A percentile compares a stretch with the other conserved stretches of the same genome.
phyloP scores from a whole-genome alignment of 192 early-diverging fungal species.

The Coemansia sp. region DNA sequence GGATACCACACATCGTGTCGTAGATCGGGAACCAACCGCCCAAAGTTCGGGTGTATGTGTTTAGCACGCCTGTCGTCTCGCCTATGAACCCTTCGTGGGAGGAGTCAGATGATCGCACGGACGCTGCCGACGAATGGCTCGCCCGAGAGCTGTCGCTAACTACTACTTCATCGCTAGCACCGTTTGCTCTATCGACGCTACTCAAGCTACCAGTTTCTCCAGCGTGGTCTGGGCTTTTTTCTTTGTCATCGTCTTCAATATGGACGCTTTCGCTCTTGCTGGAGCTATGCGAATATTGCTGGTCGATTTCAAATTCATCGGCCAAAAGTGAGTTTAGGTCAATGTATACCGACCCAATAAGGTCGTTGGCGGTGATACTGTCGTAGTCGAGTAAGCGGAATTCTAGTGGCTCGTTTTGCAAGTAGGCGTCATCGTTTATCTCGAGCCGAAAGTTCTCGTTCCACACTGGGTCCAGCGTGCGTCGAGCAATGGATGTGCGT shows the following conservation, averaged over 20 bases:
- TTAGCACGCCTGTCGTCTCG: slow-evolving; percentile 20
- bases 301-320: slow-evolving; percentile 58
- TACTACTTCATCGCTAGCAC: background rate
- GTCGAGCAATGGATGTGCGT: slow-evolving; percentile 65
- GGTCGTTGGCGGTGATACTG: slow-evolving; percentile 73
- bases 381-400: slow-evolving; percentile 78
- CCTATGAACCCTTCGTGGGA: slow-evolving; percentile 22
- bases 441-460: slow-evolving; percentile 83
- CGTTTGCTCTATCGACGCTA: background rate
- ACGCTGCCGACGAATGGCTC: background rate
- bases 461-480: slow-evolving; percentile 82
- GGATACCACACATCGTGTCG: slow-evolving; percentile 71
- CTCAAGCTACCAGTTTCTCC: background rate
- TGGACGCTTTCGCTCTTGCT: background rate
- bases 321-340: slow-evolving; percentile 78
- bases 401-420: slow-evolving; percentile 85
- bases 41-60: slow-evolving; percentile 25
- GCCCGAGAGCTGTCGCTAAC: background rate
- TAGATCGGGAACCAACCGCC: slow-evolving; percentile 83
- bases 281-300: background rate
- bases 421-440: slow-evolving; percentile 71
- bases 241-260: background rate
- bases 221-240: background rate
- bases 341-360: slow-evolving; percentile 76
- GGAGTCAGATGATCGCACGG: slow-evolving; percentile 2